Evolutionary conservation across 495 filamentous ascomycete genomes (phyloP), one percentile per base, ranked within the genome.

Genomic region (Wilcoxina mikolae): DNA sequence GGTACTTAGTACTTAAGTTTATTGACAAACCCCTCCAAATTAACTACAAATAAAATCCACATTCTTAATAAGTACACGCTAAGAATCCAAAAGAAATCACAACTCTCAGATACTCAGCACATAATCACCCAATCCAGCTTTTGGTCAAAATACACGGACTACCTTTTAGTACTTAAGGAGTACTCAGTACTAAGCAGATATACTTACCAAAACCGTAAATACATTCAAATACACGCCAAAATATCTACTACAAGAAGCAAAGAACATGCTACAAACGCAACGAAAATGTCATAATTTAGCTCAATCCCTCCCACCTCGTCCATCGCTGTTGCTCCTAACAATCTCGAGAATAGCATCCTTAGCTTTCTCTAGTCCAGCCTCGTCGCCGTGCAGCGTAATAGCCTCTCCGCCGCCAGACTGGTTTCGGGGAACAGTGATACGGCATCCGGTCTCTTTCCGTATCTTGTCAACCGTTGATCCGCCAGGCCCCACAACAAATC

Each of bases 381-480:
- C 77, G 54, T 74, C 76, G 26, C 91, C 91, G 51, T 80, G 70
- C 61, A 96, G 80, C 70, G 94, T 85, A 63, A 96, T 95, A 2
- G 90, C 85, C 64, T 94, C 87, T 29, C 73, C 77, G 5, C 74
- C 77, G 61, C 75, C 78, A 35, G 75, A 76, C 60, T 90, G 80
- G 65, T 85, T 83, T 57, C 83, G 79, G 39, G 91, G 91, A 44
- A 96, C 87, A 33, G 83, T 86, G 68, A 99, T 90, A 66, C 81
- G 83, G 72, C 87, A 94, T 26, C 84, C 86, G 42, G 88, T 95
- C 72, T 89, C 79, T 69, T 84, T 87, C 54, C 93, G 81, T 66
- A 99, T 95, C 9, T 76, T 70, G 68, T 94, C 95, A 69, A 99
- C 88, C 67, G 88, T 85, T 67, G 78, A 83, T 55, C 91, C 93